Evolutionary conservation across 371 early-diverging fungal genomes (phyloP).

Genomic region (Nematocida sp.): DNA sequence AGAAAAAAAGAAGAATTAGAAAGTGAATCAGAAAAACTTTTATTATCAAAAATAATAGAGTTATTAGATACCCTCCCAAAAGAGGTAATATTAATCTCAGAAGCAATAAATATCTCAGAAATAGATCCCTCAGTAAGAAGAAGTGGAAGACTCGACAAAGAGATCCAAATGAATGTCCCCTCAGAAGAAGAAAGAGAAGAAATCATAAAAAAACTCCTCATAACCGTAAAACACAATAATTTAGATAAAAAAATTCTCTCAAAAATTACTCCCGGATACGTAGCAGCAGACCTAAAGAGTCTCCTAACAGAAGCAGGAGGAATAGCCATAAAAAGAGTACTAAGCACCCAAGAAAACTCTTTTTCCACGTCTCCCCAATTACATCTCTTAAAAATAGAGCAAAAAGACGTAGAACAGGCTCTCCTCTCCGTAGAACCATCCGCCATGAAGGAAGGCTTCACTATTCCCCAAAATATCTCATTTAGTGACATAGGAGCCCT

Average conservation of each 20-base stretch:
- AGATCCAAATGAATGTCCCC: conserved; percentile 64
- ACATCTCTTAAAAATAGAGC: conserved; percentile 13
- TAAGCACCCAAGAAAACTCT: not conserved
- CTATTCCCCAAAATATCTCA: conserved; percentile 83
- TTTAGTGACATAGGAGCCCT: conserved; percentile 92
- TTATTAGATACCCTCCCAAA: conserved; percentile 54
- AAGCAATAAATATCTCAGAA: conserved; percentile 29
- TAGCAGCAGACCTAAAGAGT: conserved; percentile 58
- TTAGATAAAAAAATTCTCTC: conserved; percentile 54
- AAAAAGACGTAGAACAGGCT: conserved; percentile 67
- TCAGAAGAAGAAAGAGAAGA: conserved; percentile 53
- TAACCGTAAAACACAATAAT: conserved; percentile 29
- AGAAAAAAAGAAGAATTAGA: conserved; percentile 48
- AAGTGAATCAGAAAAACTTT: conserved; percentile 39
- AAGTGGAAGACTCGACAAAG: conserved; percentile 54
- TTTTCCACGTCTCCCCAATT: not conserved
- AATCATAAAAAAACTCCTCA: conserved; percentile 52
- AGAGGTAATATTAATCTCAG: conserved; percentile 51
- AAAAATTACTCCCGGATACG: conserved; percentile 64
- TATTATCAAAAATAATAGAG: conserved; percentile 54
- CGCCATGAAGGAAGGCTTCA: conserved; percentile 93
- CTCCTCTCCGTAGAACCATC: conserved; percentile 85
- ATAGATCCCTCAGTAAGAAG: conserved; percentile 47
- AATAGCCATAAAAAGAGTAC: conserved; percentile 32
- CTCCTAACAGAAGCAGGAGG: conserved; percentile 58